Base-by-base conservation (phyloP, 768 basidiomycete species). In the Lactarius psammicola region DNA sequence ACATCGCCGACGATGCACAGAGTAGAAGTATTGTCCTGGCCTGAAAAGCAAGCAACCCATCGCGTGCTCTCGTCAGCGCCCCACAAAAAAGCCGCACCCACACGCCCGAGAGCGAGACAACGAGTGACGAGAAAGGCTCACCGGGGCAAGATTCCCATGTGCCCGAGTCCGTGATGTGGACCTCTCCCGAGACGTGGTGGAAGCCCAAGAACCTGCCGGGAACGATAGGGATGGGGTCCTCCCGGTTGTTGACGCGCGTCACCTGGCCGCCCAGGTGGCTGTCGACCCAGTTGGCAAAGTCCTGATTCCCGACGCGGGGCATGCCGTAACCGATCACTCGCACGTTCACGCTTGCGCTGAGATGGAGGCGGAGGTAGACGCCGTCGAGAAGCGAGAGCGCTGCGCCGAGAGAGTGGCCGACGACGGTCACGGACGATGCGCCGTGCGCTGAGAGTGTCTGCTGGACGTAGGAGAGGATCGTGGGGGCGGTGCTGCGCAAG, bases 11-110 rank as follows among this genome's bases (percentile, higher is more conserved):
- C 79, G 9, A 74, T 78, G 74, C 87, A 89, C 64, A 79, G 72
- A 4, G 55, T 67, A 66, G 79, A 83, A 6, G 79, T 70, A 71
- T 89, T 89, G 67, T 90, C 88, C 65, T 87, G 82, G 4, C 87
- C 84, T 85, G 59, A 40, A 58, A n/a, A n/a, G 44, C n/a, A n/a
- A n/a, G 44, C n/a, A 46, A 46, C 44, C 44, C 44, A n/a, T 9
- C 44, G 44, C 20, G 26, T 0, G 26, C 13, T 11, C 30, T 42
- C 18, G 31, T 59, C 42, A 64, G 40, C 34, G n/a, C 33, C 38
- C 7, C 4, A n/a, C 40, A 18, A 40, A 40, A n/a, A 40, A 40
- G 40, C 40, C 17, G 44, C 44, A 11, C 44, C n/a, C 3, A 10
- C n/a, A 46, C 44, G 44, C 53, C 30, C 1, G 33, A 9, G 15